phyloP scores from a whole-genome alignment of 768 basidiomycete genomes.

The Podaxis carcinomalis region DNA sequence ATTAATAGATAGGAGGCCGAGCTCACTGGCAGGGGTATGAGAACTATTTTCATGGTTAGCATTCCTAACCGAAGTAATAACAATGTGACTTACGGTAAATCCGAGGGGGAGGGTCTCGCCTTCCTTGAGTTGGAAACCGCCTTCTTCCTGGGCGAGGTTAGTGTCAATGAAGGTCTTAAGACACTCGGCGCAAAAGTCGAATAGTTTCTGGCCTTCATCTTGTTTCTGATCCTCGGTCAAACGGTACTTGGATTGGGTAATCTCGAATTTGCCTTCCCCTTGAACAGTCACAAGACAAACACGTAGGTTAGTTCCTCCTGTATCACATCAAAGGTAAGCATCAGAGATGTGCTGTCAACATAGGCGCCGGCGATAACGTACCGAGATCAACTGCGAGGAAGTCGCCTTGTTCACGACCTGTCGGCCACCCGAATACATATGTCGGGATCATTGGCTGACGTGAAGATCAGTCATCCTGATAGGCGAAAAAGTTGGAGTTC shows the following conservation, averaged over 20 bases:
- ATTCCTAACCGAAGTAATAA: constrained; percentile 2
- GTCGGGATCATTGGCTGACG: constrained; percentile 91
- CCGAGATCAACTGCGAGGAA: constrained; percentile 89
- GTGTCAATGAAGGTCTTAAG: constrained; percentile 83
- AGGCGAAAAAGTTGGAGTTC: constrained; percentile 1
- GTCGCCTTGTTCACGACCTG: constrained; percentile 83
- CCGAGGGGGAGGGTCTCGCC: constrained; percentile 75
- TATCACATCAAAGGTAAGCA: not conserved
- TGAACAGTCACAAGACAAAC: constrained; percentile 93
- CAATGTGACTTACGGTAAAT: constrained; percentile 74
- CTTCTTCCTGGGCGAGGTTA: constrained; percentile 48
- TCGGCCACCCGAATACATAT: constrained; percentile 94
- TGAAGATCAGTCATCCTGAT: constrained; percentile 5
- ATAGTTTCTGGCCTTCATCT: constrained; percentile 90
- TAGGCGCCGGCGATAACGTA: constrained; percentile 29
- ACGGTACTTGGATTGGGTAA: constrained; percentile 96
- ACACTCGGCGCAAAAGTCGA: constrained; percentile 97
- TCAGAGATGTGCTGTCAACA: constrained; percentile 1
- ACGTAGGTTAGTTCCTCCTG: constrained; percentile 95
- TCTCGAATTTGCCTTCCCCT: constrained; percentile 94
- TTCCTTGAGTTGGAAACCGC: constrained; percentile 40
- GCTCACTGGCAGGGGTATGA: constrained; percentile 92
- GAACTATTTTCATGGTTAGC: constrained; percentile 49
- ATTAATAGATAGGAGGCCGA: not conserved
- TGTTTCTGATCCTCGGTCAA: constrained; percentile 98